These are phyloP conservation scores for Colletotrichum cuscutae DNA, from an alignment of 2,329 filamentous ascomycete species.

Conservation along the genomic window DNA sequence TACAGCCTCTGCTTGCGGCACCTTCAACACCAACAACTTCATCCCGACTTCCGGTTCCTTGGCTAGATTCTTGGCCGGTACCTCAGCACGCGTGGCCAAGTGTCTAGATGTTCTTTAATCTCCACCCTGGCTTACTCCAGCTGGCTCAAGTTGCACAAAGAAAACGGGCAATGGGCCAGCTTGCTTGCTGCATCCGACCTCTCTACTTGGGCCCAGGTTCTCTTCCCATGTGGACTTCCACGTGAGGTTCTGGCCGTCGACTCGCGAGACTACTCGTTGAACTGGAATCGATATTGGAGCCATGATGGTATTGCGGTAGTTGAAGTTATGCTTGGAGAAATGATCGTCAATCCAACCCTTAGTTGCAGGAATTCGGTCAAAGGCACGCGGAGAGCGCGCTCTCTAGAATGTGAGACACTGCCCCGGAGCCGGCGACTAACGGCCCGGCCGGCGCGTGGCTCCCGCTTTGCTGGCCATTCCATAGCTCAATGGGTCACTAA, in stretches of 20 bases:
- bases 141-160: slow-evolving; percentile 10
- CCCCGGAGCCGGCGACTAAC: slow-evolving; percentile 20
- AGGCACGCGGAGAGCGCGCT: slow-evolving; percentile 2
- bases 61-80: slow-evolving; percentile 13
- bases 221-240: slow-evolving; percentile 14
- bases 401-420: slow-evolving; percentile 21
- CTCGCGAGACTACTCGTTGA: not conserved
- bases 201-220: not conserved
- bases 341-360: not conserved
- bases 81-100: slow-evolving; percentile 12
- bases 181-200: slow-evolving; percentile 19
- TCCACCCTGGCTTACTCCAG: not conserved
- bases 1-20: slow-evolving; percentile 19
- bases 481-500: not conserved
- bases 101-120: slow-evolving; percentile 10
- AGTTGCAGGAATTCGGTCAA: not conserved
- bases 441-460: slow-evolving; percentile 6
- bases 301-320: not conserved
- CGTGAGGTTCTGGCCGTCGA: slow-evolving; percentile 14
- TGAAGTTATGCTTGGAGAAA: not conserved
- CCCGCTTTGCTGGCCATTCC: not conserved
- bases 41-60: not conserved
- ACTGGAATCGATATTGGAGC: not conserved
- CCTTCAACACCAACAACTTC: not conserved
- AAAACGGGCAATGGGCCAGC: not conserved